These are phyloP conservation scores for Guyanaporus albipodus DNA, from an alignment of 768 basidiomycete species.

Conservation along the genomic window DNA sequence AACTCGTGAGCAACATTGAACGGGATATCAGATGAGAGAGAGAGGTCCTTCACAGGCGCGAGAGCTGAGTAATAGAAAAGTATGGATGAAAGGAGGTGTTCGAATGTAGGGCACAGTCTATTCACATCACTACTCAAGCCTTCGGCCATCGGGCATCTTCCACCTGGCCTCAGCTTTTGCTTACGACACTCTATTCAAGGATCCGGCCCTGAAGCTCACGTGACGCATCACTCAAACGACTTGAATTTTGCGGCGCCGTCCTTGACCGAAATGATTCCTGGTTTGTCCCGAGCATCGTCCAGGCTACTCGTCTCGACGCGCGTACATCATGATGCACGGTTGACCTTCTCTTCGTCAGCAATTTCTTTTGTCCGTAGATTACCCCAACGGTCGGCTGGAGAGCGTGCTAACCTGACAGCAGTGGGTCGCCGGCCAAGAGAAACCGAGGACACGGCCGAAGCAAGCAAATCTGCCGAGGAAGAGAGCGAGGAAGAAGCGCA, in stretches of 20 bases:
- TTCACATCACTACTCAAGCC: neutral
- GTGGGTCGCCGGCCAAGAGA: neutral
- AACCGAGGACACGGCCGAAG: conserved; percentile 5
- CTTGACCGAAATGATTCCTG: conserved; percentile 19
- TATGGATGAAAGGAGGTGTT: conserved; percentile 37
- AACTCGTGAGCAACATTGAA: conserved; percentile 48
- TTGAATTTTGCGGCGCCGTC: conserved; percentile 13
- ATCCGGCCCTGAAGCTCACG: conserved; percentile 25
- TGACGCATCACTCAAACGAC: conserved; percentile 10
- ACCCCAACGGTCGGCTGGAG: conserved; percentile 6
- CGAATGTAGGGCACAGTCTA: neutral
- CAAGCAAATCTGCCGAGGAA: neutral
- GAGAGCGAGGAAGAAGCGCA: conserved; percentile 11
- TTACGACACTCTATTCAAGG: neutral
- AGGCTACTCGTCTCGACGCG: conserved; percentile 8
- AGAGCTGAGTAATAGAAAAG: conserved; percentile 54
- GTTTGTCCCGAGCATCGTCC: conserved; percentile 16
- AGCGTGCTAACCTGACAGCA: conserved; percentile 1
- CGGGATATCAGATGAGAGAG: conserved; percentile 38
- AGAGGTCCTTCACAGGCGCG: conserved; percentile 38
- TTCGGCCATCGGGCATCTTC: no score
- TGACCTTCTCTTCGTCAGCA: conserved; percentile 24
- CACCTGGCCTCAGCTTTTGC: no score
- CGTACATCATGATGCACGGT: conserved; percentile 6
- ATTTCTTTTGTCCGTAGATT: conserved; percentile 6